A percentile compares a stretch with the other conserved stretches of the same genome.
Conservation (phyloP, 2,329 filamentous ascomycete genomes). For the Colletotrichum musicola region DNA sequence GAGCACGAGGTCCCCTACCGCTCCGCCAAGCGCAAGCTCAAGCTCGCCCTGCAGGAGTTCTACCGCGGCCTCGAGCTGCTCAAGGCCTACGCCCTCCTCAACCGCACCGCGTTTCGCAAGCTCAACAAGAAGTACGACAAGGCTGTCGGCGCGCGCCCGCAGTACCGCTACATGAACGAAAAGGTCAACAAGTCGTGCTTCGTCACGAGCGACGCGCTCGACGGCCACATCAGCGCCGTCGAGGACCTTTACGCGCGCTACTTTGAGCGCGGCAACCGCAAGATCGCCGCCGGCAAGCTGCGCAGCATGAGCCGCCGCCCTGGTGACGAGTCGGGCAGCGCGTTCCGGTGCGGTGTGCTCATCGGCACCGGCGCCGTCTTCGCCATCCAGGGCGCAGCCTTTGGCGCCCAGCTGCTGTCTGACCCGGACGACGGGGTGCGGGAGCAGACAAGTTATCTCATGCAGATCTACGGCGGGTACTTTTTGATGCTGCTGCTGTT, state of each 20-base stretch:
- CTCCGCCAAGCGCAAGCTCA: conserved; percentile 90
- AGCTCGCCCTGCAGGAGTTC: conserved; percentile 90
- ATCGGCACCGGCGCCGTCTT: conserved; percentile 78
- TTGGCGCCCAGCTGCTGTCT: conserved; percentile 67
- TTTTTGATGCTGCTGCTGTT: conserved; percentile 87
- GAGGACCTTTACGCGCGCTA: conserved; percentile 96
- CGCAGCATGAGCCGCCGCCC: conserved; percentile 76
- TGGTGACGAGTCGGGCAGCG: conserved; percentile 66
- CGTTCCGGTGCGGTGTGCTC: conserved; percentile 74
- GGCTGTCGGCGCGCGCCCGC: conserved; percentile 80
- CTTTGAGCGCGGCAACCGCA: conserved; percentile 93
- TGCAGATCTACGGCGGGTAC: conserved; percentile 95
- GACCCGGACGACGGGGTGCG: conserved; percentile 61
- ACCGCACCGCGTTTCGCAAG: conserved; percentile 94
- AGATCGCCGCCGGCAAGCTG: conserved; percentile 89
- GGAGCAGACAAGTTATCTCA: conserved; percentile 73
- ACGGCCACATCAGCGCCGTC: conserved; percentile 81
- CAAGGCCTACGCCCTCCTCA: conserved; percentile 90
- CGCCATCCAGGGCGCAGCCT: conserved; percentile 73
- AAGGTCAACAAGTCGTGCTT: conserved; percentile 94
- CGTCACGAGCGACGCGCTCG: conserved; percentile 87
- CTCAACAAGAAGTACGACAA: conserved; percentile 99
- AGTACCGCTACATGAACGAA: conserved; percentile 87
- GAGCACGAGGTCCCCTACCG: conserved; percentile 82
- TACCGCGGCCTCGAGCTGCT: conserved; percentile 92